phyloP scores from a whole-genome alignment of 2,329 filamentous ascomycete species.

The Diplodia scrobiculata region DNA sequence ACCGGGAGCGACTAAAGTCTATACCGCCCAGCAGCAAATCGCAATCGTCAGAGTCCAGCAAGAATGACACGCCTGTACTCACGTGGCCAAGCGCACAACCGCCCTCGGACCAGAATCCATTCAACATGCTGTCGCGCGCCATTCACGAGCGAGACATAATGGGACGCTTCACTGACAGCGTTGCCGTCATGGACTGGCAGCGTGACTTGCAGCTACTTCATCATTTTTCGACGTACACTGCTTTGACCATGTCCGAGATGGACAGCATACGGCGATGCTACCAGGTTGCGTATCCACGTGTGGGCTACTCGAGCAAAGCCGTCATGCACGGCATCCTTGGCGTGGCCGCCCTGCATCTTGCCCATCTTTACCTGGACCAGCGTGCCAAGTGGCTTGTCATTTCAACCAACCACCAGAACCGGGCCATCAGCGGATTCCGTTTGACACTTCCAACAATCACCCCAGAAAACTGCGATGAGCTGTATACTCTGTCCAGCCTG shows the following conservation, averaged over 20 bases:
- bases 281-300: conserved; percentile 21
- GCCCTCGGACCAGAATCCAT: conserved; percentile 26
- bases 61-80: conserved; percentile 10
- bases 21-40: conserved; percentile 24
- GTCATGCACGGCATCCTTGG: conserved; percentile 30
- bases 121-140: conserved; percentile 28
- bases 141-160: conserved; percentile 31
- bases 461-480: conserved; percentile 38
- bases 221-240: conserved; percentile 29
- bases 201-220: conserved; percentile 30
- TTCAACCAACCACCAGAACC: conserved; percentile 44
- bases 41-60: conserved; percentile 25
- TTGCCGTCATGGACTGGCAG: conserved; percentile 27
- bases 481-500: conserved; percentile 33
- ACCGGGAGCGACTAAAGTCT: conserved; percentile 19
- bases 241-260: conserved; percentile 24
- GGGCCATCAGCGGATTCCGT: conserved; percentile 41
- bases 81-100: conserved; percentile 8
- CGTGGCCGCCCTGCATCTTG: conserved; percentile 28
- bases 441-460: conserved; percentile 38
- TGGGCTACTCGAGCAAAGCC: conserved; percentile 28
- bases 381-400: conserved; percentile 39
- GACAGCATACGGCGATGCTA: conserved; percentile 26
- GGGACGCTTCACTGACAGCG: conserved; percentile 31
- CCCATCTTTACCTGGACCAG: conserved; percentile 31